These are phyloP conservation scores for Penicillium crustosum DNA, from an alignment of 2,329 filamentous ascomycete species.

Conservation along the genomic window DNA sequence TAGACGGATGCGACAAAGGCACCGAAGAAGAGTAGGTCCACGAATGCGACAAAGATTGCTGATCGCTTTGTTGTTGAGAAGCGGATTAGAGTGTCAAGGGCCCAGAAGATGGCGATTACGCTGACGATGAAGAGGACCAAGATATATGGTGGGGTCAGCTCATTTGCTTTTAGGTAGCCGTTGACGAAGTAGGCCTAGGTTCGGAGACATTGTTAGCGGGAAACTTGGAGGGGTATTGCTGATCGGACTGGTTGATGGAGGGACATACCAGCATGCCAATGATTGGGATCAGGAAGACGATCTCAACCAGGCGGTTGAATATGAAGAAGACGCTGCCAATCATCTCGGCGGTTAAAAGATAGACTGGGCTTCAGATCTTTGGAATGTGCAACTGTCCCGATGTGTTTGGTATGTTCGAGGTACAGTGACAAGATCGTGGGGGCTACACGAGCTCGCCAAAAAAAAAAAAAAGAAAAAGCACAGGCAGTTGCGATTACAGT, in stretches of 20 bases:
- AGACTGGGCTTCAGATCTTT: slow-evolving; percentile 15
- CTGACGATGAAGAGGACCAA: slow-evolving; percentile 66
- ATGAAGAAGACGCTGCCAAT: slow-evolving; percentile 60
- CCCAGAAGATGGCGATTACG: slow-evolving; percentile 61
- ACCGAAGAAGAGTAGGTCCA: slow-evolving; percentile 63
- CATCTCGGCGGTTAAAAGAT: slow-evolving; percentile 34
- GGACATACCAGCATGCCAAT: slow-evolving; percentile 59
- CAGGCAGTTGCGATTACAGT: slow-evolving; percentile 11
- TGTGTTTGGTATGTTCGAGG: slow-evolving; percentile 7
- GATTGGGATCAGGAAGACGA: slow-evolving; percentile 62
- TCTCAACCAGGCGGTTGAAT: slow-evolving; percentile 61
- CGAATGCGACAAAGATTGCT: slow-evolving; percentile 58
- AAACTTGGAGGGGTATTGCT: background rate
- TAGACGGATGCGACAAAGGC: slow-evolving; percentile 64
- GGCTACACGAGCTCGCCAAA: slow-evolving; percentile 13
- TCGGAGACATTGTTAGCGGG: background rate
- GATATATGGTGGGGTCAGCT: slow-evolving; percentile 60
- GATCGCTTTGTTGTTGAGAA: slow-evolving; percentile 61
- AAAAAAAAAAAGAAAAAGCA: slow-evolving; percentile 2
- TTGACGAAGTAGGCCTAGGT: slow-evolving; percentile 60
- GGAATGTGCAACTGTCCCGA: slow-evolving; percentile 19
- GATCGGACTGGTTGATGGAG: background rate
- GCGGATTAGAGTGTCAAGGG: slow-evolving; percentile 59
- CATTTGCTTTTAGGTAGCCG: slow-evolving; percentile 56
- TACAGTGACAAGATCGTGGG: slow-evolving; percentile 1